Percentiles rank a stretch among this genome's conserved stretches.
Conservation (phyloP, 2,329 filamentous ascomycete species). For the Fusarium siculi region DNA sequence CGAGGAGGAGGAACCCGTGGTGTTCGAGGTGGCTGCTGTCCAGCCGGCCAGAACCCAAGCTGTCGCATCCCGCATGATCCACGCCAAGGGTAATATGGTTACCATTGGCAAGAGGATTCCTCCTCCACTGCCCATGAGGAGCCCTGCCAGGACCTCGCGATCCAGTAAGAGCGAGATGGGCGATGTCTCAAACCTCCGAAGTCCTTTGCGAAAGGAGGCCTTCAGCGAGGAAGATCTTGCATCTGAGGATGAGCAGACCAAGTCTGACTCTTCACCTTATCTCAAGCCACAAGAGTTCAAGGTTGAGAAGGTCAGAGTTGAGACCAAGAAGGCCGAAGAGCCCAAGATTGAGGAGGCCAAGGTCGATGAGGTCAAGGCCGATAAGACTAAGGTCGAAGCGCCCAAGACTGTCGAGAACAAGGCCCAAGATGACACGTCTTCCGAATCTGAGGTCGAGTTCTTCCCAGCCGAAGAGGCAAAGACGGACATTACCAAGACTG, state of each 20-base stretch:
- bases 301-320: constrained; percentile 28
- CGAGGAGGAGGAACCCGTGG: constrained; percentile 68
- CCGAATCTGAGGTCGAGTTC: constrained; percentile 39
- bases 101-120: constrained; percentile 84
- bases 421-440: constrained; percentile 18
- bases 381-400: not conserved
- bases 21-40: constrained; percentile 73
- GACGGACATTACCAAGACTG: not conserved
- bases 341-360: not conserved
- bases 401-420: not conserved
- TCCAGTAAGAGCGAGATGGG: constrained; percentile 65
- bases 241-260: constrained; percentile 38
- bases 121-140: constrained; percentile 81
- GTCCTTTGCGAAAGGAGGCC: constrained; percentile 62
- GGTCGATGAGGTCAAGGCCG: not conserved
- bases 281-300: constrained; percentile 36
- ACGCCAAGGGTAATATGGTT: constrained; percentile 81
- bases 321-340: constrained; percentile 16
- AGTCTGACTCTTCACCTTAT: constrained; percentile 34
- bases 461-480: constrained; percentile 33
- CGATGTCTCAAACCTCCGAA: constrained; percentile 64
- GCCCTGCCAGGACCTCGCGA: constrained; percentile 71
- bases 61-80: constrained; percentile 72
- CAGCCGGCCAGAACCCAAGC: constrained; percentile 66
- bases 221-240: constrained; percentile 52